These are phyloP conservation scores for Glaciozyma antarctica DNA, from an alignment of 768 basidiomycete species.

Conservation along the genomic window DNA sequence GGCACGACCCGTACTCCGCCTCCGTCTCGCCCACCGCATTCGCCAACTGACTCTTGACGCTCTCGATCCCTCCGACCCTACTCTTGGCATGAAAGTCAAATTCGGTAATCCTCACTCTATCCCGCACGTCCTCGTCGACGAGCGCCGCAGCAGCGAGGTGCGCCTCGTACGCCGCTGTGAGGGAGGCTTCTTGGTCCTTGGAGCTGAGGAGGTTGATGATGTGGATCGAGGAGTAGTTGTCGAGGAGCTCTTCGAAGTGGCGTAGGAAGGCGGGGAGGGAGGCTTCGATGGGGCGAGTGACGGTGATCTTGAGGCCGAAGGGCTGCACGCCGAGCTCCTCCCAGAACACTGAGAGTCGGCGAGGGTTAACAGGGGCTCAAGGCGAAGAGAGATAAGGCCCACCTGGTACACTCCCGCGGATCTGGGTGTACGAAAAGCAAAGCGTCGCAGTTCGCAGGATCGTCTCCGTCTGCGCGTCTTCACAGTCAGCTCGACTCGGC, in stretches of 20 bases:
- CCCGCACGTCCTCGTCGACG: constrained; percentile 22
- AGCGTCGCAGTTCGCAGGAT: constrained; percentile 77
- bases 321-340: constrained; percentile 94
- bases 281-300: constrained; percentile 78
- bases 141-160: constrained; percentile 48
- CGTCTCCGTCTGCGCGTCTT: constrained; percentile 45
- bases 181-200: constrained; percentile 80
- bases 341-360: constrained; percentile 69
- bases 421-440: constrained; percentile 84
- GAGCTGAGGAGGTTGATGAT: constrained; percentile 48
- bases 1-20: constrained; percentile 30
- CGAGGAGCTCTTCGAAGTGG: constrained; percentile 75
- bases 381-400: constrained; percentile 40
- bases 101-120: constrained; percentile 51
- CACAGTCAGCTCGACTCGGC: background rate
- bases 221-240: constrained; percentile 51
- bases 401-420: constrained; percentile 92
- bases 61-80: constrained; percentile 69
- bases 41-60: constrained; percentile 59
- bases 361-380: background rate
- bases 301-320: constrained; percentile 77
- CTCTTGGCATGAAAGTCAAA: constrained; percentile 92
- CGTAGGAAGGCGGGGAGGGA: constrained; percentile 96
- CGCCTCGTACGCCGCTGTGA: constrained; percentile 71
- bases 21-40: constrained; percentile 28